phyloP scores from a whole-genome alignment of 176 grass and related monocot genomes.

The Oryza australiensis region DNA sequence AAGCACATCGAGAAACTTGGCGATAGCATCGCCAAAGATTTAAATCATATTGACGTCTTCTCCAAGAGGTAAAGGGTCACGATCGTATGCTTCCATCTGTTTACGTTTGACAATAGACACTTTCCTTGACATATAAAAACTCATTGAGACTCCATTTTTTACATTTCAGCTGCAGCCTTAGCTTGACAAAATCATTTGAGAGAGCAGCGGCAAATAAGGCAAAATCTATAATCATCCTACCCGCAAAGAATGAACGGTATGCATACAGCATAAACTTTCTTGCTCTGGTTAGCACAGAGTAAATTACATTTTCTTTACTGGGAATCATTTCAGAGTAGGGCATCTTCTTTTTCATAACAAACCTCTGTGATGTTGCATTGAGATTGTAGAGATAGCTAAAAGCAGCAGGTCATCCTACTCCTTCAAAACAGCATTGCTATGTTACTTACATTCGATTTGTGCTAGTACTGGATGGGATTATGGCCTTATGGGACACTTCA shows the following conservation, averaged over 20 bases:
- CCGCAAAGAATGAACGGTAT: slow-evolving; percentile 72
- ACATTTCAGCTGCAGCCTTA: slow-evolving; percentile 84
- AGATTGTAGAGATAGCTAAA: not conserved
- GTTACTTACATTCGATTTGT: not conserved
- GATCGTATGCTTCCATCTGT: slow-evolving; percentile 8
- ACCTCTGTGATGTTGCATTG: slow-evolving; percentile 13
- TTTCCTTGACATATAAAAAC: slow-evolving; percentile 27
- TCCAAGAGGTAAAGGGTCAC: slow-evolving; percentile 72
- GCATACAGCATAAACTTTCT: slow-evolving; percentile 29
- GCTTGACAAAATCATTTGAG: slow-evolving; percentile 94
- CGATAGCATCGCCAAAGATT: slow-evolving; percentile 83
- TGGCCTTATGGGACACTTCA: not conserved
- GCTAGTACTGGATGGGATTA: not conserved
- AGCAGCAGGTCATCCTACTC: slow-evolving; percentile 5
- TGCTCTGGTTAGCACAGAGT: not conserved
- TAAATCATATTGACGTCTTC: slow-evolving; percentile 84
- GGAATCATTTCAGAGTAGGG: slow-evolving; percentile 31
- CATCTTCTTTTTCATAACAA: not conserved
- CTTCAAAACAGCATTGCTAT: not conserved
- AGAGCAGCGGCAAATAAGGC: slow-evolving; percentile 94
- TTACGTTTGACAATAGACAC: slow-evolving; percentile 7
- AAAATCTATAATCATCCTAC: slow-evolving; percentile 87
- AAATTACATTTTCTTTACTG: slow-evolving; percentile 1
- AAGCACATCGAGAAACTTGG: slow-evolving; percentile 89
- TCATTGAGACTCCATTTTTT: not conserved